Percentiles rank a stretch among this genome's conserved stretches.
phyloP scores from a whole-genome alignment of 2,329 filamentous ascomycete species.

The Didymellaceae sp. region DNA sequence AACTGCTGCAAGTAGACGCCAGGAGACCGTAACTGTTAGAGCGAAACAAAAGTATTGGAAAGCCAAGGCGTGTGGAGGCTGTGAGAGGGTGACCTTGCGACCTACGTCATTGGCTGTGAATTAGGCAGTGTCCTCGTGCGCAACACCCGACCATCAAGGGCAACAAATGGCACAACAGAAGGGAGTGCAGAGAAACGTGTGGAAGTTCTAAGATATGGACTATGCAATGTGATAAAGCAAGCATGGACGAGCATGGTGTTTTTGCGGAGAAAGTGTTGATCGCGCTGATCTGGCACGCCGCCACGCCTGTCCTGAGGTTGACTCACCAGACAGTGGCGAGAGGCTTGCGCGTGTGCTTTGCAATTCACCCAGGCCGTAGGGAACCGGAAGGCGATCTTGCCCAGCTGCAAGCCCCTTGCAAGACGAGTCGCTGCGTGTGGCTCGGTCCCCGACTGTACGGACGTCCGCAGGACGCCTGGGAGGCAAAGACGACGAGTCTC shows the following conservation, averaged over 20 bases:
- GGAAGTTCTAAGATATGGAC: slow-evolving; percentile 2
- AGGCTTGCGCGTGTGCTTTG: slow-evolving; percentile 34
- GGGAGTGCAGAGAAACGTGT: slow-evolving; percentile 13
- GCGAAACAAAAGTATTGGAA: slow-evolving; percentile 7
- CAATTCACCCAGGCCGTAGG: slow-evolving; percentile 11
- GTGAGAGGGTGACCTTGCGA: slow-evolving; percentile 17
- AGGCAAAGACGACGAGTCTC: slow-evolving; percentile 15
- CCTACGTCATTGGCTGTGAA: slow-evolving; percentile 36
- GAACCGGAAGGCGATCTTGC: slow-evolving; percentile 7
- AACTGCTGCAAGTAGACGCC: slow-evolving; percentile 15
- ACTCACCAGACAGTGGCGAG: slow-evolving; percentile 29
- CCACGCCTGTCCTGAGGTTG: slow-evolving; percentile 10
- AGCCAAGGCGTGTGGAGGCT: slow-evolving; percentile 16
- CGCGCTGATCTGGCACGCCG: slow-evolving; percentile 21
- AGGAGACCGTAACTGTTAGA: slow-evolving; percentile 6
- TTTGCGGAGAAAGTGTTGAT: slow-evolving; percentile 21
- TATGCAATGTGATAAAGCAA: slow-evolving; percentile 8
- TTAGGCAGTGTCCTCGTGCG: slow-evolving; percentile 19
- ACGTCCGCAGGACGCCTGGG: slow-evolving; percentile 10
- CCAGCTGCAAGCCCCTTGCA: slow-evolving; percentile 7
- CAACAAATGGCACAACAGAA: neutral
- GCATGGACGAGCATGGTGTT: slow-evolving; percentile 9
- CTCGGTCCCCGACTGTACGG: slow-evolving; percentile 15
- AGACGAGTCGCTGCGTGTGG: slow-evolving; percentile 9
- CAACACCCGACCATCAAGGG: slow-evolving; percentile 11